Evolutionary conservation across 257 asterid genomes (phyloP).

Genomic region (Fraxinus americana): DNA sequence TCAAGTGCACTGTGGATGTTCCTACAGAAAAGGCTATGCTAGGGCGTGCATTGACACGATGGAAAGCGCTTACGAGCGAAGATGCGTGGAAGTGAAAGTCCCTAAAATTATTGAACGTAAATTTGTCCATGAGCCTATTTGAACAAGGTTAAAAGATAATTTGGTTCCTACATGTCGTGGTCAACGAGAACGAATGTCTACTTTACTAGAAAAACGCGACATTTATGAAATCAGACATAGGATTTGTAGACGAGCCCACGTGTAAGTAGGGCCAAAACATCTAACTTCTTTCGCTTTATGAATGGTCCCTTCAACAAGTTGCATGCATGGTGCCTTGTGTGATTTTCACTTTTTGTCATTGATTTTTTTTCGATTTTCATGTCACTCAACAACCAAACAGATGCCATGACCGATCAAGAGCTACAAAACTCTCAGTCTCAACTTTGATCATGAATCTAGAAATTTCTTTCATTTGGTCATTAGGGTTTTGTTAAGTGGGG

Average conservation of each 20-base stretch:
- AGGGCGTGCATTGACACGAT: too few species aligned
- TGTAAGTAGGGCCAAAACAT: neutral
- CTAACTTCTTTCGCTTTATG: neutral
- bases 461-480: neutral
- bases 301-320: neutral
- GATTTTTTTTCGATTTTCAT: neutral
- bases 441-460: neutral
- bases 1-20: too few species aligned
- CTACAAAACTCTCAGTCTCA: neutral
- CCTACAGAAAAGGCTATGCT: too few species aligned
- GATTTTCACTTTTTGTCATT: neutral
- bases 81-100: too few species aligned
- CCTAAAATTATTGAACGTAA: too few species aligned
- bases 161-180: too few species aligned
- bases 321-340: neutral
- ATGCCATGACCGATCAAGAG: neutral
- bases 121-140: too few species aligned
- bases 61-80: too few species aligned
- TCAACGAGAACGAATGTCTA: neutral
- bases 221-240: neutral
- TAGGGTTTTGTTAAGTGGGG: neutral
- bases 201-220: neutral
- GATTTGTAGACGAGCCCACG: neutral
- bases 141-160: too few species aligned
- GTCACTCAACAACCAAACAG: conserved; percentile 9